Percentiles rank a stretch among this genome's conserved stretches.
These are phyloP conservation scores for Platismatia glauca DNA, from an alignment of 495 filamentous ascomycete genomes.

Conservation along the genomic window DNA sequence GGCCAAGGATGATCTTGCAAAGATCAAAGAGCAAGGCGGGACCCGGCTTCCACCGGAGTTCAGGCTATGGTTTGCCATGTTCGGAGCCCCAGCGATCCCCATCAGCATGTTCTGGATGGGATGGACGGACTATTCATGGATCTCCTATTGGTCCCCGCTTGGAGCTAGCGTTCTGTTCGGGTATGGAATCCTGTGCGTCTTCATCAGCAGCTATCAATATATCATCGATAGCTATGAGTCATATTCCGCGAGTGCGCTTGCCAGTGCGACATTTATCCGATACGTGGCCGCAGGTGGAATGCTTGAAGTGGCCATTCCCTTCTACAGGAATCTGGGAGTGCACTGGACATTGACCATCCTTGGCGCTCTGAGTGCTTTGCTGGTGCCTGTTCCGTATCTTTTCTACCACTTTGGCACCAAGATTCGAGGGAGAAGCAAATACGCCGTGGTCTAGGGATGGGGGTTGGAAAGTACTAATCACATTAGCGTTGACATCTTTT, in stretches of 20 bases:
- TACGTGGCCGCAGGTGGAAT: constrained; percentile 45
- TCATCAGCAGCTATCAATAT: constrained; percentile 46
- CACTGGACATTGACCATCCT: constrained; percentile 50
- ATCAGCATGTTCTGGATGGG: constrained; percentile 56
- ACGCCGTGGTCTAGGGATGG: constrained; percentile 26
- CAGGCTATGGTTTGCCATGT: constrained; percentile 50
- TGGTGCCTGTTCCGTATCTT: constrained; percentile 46
- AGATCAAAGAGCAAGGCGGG: constrained; percentile 29
- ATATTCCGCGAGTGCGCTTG: constrained; percentile 38
- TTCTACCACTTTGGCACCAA: constrained; percentile 42
- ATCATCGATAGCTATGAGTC: constrained; percentile 47
- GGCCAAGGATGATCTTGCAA: constrained; percentile 41
- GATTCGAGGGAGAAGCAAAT: constrained; percentile 41
- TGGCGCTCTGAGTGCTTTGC: constrained; percentile 38
- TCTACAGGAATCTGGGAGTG: constrained; percentile 47
- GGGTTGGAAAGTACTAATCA: background rate
- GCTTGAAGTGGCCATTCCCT: constrained; percentile 38
- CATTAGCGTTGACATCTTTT: background rate
- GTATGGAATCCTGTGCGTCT: constrained; percentile 45
- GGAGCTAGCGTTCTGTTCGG: constrained; percentile 43
- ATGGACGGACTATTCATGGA: constrained; percentile 42
- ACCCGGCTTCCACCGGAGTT: constrained; percentile 44
- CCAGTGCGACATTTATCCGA: constrained; percentile 41
- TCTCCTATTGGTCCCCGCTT: constrained; percentile 49
- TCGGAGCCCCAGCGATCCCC: constrained; percentile 48